phyloP scores from a whole-genome alignment of 306 rosid species.

The Corylus americana region DNA sequence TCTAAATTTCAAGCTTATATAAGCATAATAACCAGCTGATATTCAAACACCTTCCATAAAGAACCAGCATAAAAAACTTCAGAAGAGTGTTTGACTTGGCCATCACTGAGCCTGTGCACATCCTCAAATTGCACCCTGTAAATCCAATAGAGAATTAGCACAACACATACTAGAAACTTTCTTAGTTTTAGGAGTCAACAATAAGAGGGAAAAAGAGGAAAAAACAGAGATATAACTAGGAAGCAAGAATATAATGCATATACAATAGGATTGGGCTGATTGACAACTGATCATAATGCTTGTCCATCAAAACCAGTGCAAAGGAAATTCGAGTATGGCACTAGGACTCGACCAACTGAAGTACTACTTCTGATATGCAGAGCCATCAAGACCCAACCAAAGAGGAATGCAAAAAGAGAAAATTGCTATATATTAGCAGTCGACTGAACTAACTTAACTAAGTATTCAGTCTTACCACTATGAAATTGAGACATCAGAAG shows the following conservation, averaged over 20 bases:
- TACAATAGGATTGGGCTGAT: background rate
- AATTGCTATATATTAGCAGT: background rate
- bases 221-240: slow-evolving; percentile 1
- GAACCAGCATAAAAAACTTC: slow-evolving; percentile 97
- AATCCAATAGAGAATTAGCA: slow-evolving; percentile 36
- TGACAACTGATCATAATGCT: background rate
- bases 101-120: slow-evolving; percentile 97
- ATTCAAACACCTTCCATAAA: slow-evolving; percentile 80
- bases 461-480: background rate
- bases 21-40: slow-evolving; percentile 24
- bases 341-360: background rate
- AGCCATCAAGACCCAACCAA: slow-evolving; percentile 1
- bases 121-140: slow-evolving; percentile 92
- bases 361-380: background rate
- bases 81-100: slow-evolving; percentile 95
- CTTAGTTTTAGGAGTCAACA: slow-evolving; percentile 18
- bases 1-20: slow-evolving; percentile 11
- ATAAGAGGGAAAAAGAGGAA: slow-evolving; percentile 9
- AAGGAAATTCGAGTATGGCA: background rate
- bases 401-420: background rate
- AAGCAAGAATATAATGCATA: background rate
- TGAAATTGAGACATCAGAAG: slow-evolving; percentile 1
- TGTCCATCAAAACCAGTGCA: background rate
- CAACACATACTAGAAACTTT: background rate
- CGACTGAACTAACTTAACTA: background rate